phyloP scores from a whole-genome alignment of 139 green algal genomes.

The Coccomyxa sp. region DNA sequence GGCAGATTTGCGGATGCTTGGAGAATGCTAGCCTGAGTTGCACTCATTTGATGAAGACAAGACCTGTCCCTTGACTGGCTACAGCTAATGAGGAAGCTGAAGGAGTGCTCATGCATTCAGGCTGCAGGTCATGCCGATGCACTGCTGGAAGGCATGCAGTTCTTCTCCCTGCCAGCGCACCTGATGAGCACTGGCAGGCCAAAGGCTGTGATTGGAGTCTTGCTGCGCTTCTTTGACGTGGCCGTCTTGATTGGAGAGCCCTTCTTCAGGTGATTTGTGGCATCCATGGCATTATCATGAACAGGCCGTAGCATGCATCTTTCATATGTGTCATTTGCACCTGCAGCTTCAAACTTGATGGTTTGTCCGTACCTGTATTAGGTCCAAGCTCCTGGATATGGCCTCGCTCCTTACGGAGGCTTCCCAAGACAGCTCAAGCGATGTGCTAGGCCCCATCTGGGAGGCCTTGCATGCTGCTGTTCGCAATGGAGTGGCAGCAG shows the following conservation, averaged over 20 bases:
- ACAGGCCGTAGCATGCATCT: too few species aligned
- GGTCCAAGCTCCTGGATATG: too few species aligned
- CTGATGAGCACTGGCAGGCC: not conserved
- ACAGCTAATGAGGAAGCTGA: too few species aligned
- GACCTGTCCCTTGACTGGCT: too few species aligned
- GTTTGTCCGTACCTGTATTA: too few species aligned
- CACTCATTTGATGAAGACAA: too few species aligned
- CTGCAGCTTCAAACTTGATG: too few species aligned
- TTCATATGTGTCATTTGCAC: too few species aligned
- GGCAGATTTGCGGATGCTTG: too few species aligned
- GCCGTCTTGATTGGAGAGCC: not conserved
- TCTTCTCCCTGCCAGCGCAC: not conserved
- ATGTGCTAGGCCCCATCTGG: not conserved
- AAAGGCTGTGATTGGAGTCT: not conserved
- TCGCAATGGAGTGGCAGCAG: not conserved
- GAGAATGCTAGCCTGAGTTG: too few species aligned
- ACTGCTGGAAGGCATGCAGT: constrained; percentile 9
- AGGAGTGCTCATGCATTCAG: not conserved
- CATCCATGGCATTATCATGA: too few species aligned
- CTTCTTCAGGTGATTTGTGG: constrained; percentile 11
- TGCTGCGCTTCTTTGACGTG: constrained; percentile 13
- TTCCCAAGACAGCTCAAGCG: too few species aligned
- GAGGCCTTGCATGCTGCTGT: not conserved
- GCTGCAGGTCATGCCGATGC: not conserved
- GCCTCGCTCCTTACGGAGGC: not conserved